Evolutionary conservation across 164 flowering plant species (phyloP).

Genomic region (Hamamelis virginiana): DNA sequence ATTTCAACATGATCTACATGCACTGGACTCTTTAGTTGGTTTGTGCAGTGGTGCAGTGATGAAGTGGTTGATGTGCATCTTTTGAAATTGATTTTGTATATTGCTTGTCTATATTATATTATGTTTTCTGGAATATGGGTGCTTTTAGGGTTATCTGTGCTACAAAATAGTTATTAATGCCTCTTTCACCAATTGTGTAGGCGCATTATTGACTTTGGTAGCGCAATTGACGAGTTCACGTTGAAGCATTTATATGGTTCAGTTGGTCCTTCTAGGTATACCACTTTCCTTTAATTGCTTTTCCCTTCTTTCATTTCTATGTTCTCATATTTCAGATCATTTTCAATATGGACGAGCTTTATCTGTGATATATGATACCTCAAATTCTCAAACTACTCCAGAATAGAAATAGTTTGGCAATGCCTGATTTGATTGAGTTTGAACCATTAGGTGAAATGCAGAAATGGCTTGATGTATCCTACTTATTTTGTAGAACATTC

Average conservation of each 20-base stretch:
- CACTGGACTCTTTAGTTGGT: neutral
- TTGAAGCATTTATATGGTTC: slow-evolving; percentile 83
- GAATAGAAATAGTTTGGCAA: neutral
- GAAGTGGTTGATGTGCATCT: neutral
- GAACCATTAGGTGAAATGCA: neutral
- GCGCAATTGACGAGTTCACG: slow-evolving; percentile 86
- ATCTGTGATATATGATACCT: neutral
- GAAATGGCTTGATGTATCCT: neutral
- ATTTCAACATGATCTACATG: neutral
- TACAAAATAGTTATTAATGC: neutral
- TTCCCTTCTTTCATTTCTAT: neutral
- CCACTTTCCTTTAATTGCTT: slow-evolving; percentile 1
- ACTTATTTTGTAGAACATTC: neutral
- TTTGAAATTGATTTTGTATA: neutral
- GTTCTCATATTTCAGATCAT: neutral
- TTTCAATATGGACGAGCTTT: neutral
- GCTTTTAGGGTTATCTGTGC: neutral
- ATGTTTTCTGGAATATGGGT: neutral
- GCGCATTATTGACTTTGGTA: slow-evolving; percentile 99
- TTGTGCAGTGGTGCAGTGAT: neutral
- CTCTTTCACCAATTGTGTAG: slow-evolving; percentile 31
- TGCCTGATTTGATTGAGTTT: neutral
- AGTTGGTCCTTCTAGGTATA: slow-evolving; percentile 87
- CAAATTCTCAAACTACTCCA: neutral
- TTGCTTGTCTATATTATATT: neutral